Evolutionary conservation across 2,329 filamentous ascomycete genomes (phyloP).

Genomic region (Sodiomyces alkalinus): DNA sequence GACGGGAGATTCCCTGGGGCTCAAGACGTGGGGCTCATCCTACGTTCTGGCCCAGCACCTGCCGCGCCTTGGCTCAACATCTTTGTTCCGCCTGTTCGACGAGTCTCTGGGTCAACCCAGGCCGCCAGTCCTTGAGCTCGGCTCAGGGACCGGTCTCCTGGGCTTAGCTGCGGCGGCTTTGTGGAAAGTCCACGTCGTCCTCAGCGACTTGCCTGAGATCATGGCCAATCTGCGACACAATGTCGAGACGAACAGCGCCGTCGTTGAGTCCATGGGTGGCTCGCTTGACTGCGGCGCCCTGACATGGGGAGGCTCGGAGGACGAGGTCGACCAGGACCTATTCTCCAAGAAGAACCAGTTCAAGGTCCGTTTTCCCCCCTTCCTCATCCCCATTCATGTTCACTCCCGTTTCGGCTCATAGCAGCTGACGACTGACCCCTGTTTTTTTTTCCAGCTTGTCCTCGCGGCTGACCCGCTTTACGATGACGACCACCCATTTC

Average conservation of each 20-base stretch:
- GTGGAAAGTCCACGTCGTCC: constrained; percentile 48
- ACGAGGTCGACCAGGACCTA: constrained; percentile 25
- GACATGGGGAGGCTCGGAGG: constrained; percentile 51
- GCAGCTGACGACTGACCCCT: constrained; percentile 1
- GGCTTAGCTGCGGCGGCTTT: constrained; percentile 70
- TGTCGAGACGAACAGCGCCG: constrained; percentile 42
- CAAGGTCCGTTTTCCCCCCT: constrained; percentile 19
- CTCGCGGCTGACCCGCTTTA: constrained; percentile 81
- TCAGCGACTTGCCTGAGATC: constrained; percentile 79
- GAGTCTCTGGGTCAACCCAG: constrained; percentile 15
- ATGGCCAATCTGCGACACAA: constrained; percentile 70
- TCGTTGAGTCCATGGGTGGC: constrained; percentile 40
- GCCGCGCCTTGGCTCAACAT: constrained; percentile 25
- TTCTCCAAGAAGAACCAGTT: constrained; percentile 35
- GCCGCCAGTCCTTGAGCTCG: constrained; percentile 54
- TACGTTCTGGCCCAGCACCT: constrained; percentile 71
- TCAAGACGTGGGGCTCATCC: constrained; percentile 93
- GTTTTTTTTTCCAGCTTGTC: constrained; percentile 58
- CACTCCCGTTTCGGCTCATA: not conserved
- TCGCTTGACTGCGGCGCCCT: constrained; percentile 48
- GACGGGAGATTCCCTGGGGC: constrained; percentile 73
- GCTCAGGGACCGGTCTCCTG: constrained; percentile 81
- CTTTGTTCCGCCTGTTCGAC: constrained; percentile 29
- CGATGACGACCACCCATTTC: constrained; percentile 62
- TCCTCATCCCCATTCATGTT: not conserved